Evolutionary conservation across 2,329 filamentous ascomycete species (phyloP).

Genomic region (Hypoxylon sp.): DNA sequence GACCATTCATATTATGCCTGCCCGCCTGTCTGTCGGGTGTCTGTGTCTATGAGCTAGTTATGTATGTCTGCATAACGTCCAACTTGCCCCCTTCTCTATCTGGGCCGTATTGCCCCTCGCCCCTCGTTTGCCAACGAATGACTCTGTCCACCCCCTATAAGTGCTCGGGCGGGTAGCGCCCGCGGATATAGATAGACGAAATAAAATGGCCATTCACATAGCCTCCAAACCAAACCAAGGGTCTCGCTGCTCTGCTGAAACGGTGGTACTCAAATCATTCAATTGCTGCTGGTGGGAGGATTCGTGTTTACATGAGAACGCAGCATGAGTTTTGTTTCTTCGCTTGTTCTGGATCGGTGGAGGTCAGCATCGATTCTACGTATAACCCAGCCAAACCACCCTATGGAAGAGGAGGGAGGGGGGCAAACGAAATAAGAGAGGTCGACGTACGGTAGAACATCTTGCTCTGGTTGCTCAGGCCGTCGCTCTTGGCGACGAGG

Average conservation of each 20-base stretch:
- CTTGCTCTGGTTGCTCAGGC: conserved; percentile 90
- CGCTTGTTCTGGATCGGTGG: conserved; percentile 65
- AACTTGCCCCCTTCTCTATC: conserved; percentile 15
- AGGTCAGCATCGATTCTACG: conserved; percentile 35
- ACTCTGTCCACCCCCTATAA: conserved; percentile 29
- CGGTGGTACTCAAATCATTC: conserved; percentile 24
- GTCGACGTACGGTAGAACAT: conserved; percentile 88
- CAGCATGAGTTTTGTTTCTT: conserved; percentile 88
- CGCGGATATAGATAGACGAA: conserved; percentile 40
- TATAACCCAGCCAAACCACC: neutral
- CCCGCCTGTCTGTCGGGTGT: conserved; percentile 9
- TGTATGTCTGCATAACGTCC: conserved; percentile 21
- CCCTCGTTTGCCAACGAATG: conserved; percentile 41
- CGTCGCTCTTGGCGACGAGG: conserved; percentile 92
- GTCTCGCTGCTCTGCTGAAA: conserved; percentile 46
- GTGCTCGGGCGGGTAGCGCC: conserved; percentile 19
- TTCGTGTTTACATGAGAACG: conserved; percentile 70
- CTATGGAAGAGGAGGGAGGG: neutral
- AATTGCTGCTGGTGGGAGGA: conserved; percentile 3
- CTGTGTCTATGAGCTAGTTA: conserved; percentile 19
- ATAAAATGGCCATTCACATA: conserved; percentile 39
- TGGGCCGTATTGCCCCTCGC: conserved; percentile 15
- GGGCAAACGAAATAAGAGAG: neutral
- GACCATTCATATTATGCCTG: conserved; percentile 34
- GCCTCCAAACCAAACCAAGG: conserved; percentile 38